Evolutionary conservation across 495 filamentous ascomycete genomes (phyloP), one percentile per base, ranked within the genome.

Genomic region (Xylaria intraflava): DNA sequence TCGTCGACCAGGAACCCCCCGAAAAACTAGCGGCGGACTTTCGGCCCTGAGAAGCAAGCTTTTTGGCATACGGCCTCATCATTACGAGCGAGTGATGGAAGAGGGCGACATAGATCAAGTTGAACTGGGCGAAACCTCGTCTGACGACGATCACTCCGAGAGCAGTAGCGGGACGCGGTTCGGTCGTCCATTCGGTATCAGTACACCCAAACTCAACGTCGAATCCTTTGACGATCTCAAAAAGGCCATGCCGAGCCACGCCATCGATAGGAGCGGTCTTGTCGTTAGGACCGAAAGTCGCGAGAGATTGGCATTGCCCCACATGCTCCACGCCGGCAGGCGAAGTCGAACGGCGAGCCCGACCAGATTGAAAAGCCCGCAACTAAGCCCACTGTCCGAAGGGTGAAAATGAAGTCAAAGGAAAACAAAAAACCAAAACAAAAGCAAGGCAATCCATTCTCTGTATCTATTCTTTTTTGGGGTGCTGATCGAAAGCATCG

Each of bases 41-140:
- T 76, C 86, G 4, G 69, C 72, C 20, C 60, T 78, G 14, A 70
- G 76, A 20, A 69, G 69, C 22, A 83, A 89, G 46, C 78, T 89
- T 19, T 80, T 83, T 44, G 75, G 82, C 10, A 69, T 64, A 7
- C 58, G 66, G 16, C 65, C 68, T 4, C 70, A 72, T 1, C 62
- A 80, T 8, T 96, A 96, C 59, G 90, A 96, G 66, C 83, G 89
- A 16, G 86, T 96, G 11, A 69, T 95, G 45, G 90, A 96, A 67
- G 86, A 89, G 53, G 91, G 87, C 10, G 78, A 78, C 2, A 69
- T 62, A 1, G 68, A 77, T 31, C 82, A 86, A 10, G 87, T 90
- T 55, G 90, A 95, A 63, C 76, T 94, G 4, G 80, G 77, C 16
- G 80, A 78, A 16, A 72, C 76, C 38, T 85, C 83, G 17, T 82